Evolutionary conservation across 192 early-diverging fungal species (phyloP).

Genomic region (Backusella sp.): DNA sequence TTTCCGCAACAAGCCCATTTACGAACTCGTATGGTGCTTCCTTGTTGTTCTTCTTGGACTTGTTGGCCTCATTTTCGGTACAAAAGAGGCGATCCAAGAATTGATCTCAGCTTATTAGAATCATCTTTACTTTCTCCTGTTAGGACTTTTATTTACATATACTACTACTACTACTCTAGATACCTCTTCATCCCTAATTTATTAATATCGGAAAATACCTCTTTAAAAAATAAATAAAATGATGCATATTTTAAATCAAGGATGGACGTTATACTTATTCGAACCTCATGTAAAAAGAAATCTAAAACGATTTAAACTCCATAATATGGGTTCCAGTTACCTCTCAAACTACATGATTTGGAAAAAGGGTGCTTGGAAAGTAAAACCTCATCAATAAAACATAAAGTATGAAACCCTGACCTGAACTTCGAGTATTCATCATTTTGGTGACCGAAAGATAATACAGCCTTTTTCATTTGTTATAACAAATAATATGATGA

Average conservation of each 20-base stretch:
- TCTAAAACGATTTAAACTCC: no score
- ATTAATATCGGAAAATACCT: neutral
- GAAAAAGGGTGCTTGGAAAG: no score
- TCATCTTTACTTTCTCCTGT: neutral
- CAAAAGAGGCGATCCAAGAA: conserved; percentile 53
- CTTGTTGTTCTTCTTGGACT: conserved; percentile 65
- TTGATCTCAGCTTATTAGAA: neutral
- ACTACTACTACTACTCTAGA: neutral
- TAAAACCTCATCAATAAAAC: no score
- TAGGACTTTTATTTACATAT: neutral
- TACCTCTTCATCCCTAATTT: neutral
- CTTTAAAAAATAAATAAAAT: neutral
- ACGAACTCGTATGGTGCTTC: conserved; percentile 49
- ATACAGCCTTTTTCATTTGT: no score
- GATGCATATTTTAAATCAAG: neutral
- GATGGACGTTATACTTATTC: neutral
- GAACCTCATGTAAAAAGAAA: no score
- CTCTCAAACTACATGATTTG: no score
- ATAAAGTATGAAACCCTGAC: no score
- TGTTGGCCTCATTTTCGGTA: conserved; percentile 63
- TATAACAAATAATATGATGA: no score
- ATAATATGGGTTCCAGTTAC: no score
- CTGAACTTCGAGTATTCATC: no score
- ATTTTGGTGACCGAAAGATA: no score
- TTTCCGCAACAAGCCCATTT: conserved; percentile 31